Conservation (phyloP, 2,329 filamentous ascomycete species). For the Penicillium digitatum region DNA sequence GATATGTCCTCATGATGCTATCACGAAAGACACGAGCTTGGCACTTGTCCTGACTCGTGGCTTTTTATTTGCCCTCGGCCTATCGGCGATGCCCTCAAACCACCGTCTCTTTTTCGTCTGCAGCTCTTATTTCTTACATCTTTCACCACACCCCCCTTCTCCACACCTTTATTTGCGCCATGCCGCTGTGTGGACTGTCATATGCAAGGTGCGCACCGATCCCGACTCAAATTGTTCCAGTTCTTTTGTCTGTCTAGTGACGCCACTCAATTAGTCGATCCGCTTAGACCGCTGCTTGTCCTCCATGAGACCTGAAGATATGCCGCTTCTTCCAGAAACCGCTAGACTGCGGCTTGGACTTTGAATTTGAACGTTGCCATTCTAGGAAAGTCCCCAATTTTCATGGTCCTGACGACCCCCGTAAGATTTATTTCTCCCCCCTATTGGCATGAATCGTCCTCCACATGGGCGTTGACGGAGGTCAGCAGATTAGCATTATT, state of each 20-base stretch:
- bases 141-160: constrained; percentile 9
- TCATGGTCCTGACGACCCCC: not conserved
- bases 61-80: not conserved
- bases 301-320: constrained; percentile 15
- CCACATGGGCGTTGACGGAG: constrained; percentile 11
- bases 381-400: constrained; percentile 2
- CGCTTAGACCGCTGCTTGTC: constrained; percentile 24
- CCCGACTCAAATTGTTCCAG: not conserved
- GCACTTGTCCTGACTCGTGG: constrained; percentile 7
- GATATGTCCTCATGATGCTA: constrained; percentile 20
- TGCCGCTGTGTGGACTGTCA: constrained; percentile 17
- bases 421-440: constrained; percentile 2
- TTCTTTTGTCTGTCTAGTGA: not conserved
- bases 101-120: not conserved
- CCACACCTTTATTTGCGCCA: constrained; percentile 25
- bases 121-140: not conserved
- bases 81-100: not conserved
- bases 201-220: constrained; percentile 11
- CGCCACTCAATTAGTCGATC: constrained; percentile 15
- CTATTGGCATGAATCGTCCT: constrained; percentile 8
- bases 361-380: constrained; percentile 2
- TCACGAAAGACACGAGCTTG: constrained; percentile 12
- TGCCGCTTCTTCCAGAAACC: not conserved
- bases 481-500: constrained; percentile 20
- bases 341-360: constrained; percentile 9